Conservation (phyloP, 2,329 filamentous ascomycete species). For the Neurospora crassa region DNA sequence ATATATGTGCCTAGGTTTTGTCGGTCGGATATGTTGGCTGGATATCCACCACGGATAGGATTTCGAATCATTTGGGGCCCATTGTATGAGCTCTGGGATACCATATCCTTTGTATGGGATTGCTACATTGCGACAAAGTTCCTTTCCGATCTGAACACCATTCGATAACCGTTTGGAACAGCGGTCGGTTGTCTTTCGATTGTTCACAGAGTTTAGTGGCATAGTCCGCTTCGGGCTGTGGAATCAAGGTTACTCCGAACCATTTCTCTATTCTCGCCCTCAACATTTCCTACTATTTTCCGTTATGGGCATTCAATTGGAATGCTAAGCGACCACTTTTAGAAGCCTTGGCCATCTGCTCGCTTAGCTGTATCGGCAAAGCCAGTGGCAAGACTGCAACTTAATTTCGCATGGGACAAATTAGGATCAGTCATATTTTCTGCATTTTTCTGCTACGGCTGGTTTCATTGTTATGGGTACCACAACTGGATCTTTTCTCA, state of each 20-base stretch:
- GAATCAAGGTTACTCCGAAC: not conserved
- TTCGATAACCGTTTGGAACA: slow-evolving; percentile 6
- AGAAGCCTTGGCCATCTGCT: not conserved
- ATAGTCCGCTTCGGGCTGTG: not conserved
- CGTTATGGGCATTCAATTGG: not conserved
- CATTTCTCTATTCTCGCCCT: not conserved
- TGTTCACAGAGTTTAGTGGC: not conserved
- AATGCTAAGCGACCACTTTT: not conserved
- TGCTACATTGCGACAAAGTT: not conserved
- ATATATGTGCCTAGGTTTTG: slow-evolving; percentile 17
- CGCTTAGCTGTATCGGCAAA: not conserved
- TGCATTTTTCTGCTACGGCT: not conserved
- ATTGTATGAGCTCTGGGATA: slow-evolving; percentile 7
- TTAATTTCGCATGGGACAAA: not conserved
- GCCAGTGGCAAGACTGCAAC: not conserved
- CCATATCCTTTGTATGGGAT: slow-evolving; percentile 5
- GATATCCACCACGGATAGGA: slow-evolving; percentile 17
- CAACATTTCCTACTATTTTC: not conserved
- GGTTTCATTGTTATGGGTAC: not conserved
- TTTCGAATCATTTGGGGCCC: slow-evolving; percentile 16
- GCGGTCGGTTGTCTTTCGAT: not conserved
- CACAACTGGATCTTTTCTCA: not conserved
- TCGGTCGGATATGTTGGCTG: slow-evolving; percentile 16
- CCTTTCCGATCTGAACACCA: slow-evolving; percentile 7
- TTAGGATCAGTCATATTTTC: not conserved